These are phyloP conservation scores for Russula sp. DNA, from an alignment of 768 basidiomycete genomes.

Conservation along the genomic window DNA sequence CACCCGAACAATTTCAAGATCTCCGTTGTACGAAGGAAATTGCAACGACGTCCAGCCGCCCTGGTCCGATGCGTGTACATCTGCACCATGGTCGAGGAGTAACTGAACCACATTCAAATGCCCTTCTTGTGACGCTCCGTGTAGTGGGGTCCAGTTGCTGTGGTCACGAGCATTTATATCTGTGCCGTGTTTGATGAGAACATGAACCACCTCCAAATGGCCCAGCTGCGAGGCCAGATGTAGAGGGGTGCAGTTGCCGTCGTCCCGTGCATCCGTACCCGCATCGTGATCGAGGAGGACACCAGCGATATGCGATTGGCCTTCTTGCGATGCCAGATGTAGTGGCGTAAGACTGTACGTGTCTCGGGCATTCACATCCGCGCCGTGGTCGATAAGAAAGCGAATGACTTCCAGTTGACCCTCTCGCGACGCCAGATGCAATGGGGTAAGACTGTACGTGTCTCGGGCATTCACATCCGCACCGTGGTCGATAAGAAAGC, in stretches of 20 bases:
- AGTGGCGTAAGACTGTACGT: neutral
- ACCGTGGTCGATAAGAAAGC: too few relatives aligned
- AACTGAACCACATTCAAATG: neutral
- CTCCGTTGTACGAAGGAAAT: neutral
- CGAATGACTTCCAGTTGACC: neutral
- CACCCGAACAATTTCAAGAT: neutral
- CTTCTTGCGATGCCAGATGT: neutral
- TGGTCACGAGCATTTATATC: neutral
- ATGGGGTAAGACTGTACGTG: neutral
- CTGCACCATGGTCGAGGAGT: neutral
- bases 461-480: neutral
- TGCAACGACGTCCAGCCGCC: neutral
- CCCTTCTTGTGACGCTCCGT: neutral
- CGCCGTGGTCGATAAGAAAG: neutral
- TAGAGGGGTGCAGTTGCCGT: neutral
- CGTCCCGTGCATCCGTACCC: neutral
- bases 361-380: neutral
- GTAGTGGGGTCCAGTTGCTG: neutral
- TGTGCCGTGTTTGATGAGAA: neutral
- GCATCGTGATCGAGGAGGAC: neutral
- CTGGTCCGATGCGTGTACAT: neutral
- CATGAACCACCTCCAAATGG: neutral
- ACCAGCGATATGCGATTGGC: neutral
- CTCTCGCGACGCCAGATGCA: neutral
- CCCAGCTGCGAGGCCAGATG: neutral